These are phyloP conservation scores for Wickerhamiella kurtzmanii DNA, from an alignment of 805 yeast species.

Conservation along the genomic window DNA sequence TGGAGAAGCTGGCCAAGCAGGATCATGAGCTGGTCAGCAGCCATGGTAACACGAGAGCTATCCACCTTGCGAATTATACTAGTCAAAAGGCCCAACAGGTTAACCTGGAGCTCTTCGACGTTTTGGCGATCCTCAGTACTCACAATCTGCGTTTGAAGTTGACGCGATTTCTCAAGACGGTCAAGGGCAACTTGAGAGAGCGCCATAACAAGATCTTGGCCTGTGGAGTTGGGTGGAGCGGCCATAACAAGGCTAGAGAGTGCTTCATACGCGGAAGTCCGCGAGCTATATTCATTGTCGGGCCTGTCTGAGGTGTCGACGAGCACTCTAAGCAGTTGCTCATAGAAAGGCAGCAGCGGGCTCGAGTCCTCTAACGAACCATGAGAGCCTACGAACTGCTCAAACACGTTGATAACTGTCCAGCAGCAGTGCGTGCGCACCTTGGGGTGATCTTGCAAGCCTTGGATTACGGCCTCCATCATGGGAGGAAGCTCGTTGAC, in stretches of 20 bases:
- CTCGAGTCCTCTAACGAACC: slow-evolving; percentile 34
- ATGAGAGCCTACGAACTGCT: slow-evolving; percentile 43
- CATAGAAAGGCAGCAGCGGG: slow-evolving; percentile 62
- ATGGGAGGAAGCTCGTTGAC: slow-evolving; percentile 55
- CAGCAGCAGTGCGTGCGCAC: slow-evolving; percentile 96
- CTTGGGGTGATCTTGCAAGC: slow-evolving; percentile 84
- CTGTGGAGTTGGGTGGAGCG: slow-evolving; percentile 44
- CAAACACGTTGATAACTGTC: slow-evolving; percentile 85
- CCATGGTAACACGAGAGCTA: slow-evolving; percentile 39
- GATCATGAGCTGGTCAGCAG: slow-evolving; percentile 75
- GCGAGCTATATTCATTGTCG: slow-evolving; percentile 75
- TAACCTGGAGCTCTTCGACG: slow-evolving; percentile 80
- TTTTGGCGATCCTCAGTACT: slow-evolving; percentile 59
- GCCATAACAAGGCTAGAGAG: slow-evolving; percentile 66
- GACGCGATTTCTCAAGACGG: slow-evolving; percentile 59
- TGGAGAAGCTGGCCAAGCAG: slow-evolving; percentile 62
- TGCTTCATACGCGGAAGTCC: slow-evolving; percentile 97
- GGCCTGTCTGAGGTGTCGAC: slow-evolving; percentile 51
- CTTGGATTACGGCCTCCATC: slow-evolving; percentile 57
- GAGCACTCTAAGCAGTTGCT: slow-evolving; percentile 53
- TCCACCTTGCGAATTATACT: slow-evolving; percentile 75
- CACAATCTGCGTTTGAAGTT: slow-evolving; percentile 43
- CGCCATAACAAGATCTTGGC: slow-evolving; percentile 51
- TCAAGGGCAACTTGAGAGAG: slow-evolving; percentile 63
- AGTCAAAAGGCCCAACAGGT: slow-evolving; percentile 60